Base-by-base conservation (phyloP, 345 rosid genomes). In the Raphanus raphanistrum region DNA sequence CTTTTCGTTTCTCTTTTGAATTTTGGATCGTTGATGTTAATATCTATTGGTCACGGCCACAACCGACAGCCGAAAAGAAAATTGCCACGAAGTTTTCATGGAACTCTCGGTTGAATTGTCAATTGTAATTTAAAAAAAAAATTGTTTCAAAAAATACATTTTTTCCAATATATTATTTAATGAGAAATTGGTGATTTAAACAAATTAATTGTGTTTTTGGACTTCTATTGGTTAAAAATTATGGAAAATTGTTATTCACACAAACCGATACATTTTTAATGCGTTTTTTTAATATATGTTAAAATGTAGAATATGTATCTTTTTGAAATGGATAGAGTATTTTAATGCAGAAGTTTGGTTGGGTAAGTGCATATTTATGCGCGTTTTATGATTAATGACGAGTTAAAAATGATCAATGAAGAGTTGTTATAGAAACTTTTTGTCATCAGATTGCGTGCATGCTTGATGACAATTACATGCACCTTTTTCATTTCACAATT, bases 401-500 rank as follows among this genome's bases (percentile, higher is more conserved):
- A 63, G 7, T 33, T 73, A n/a, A n/a, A n/a, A n/a, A n/a, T n/a
- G n/a, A n/a, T n/a, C n/a, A n/a, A n/a, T n/a, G n/a, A n/a, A n/a
- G 35, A 63, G 7, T 33, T 73, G 65, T 55, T 26, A 43, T 27
- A 10, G 8, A 43, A 25, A 28, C 59, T 67, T 13, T 59, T 21
- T 58, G 73, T 59, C 67, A 75, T 68, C 16, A 17, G 28, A 75
- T 29, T 43, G 17, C 31, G 69, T 45, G 50, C 38, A 6, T 66
- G 13, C 61, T 72, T 72, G 48, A 62, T 72, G 57, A 66, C 78
- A 45, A 48, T 48, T 45, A 45, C 71, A 58, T 58, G 6, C 12
- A 58, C 60, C 50, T 75, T 76, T 76, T 31, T 4, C 28, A 41
- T 41, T 41, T 41, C 50, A 41, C 13, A 41, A 11, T 48, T 48